These are phyloP conservation scores for Pyrenophora seminiperda DNA, from an alignment of 2,329 filamentous ascomycete species.

Conservation along the genomic window DNA sequence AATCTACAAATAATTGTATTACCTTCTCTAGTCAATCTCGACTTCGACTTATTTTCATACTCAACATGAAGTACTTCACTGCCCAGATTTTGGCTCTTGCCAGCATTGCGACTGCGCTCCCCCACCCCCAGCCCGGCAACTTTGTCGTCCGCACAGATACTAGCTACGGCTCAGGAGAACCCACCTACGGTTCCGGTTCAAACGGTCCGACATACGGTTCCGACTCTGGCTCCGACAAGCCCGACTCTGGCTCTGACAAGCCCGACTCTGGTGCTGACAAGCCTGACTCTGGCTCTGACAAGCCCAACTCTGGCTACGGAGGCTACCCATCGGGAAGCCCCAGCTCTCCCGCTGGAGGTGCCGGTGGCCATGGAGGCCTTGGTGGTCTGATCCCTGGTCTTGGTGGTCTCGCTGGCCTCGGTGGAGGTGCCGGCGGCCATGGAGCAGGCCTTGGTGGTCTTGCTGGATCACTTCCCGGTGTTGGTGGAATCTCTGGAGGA, in stretches of 20 bases:
- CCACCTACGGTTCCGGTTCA: not conserved
- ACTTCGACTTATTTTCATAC: not conserved
- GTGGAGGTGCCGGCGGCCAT: not conserved
- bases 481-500: not conserved
- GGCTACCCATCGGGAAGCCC: not conserved
- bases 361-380: not conserved
- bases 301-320: not conserved
- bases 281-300: not conserved
- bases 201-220: slow-evolving; percentile 7
- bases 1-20: not conserved
- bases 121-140: slow-evolving; percentile 4
- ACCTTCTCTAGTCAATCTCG: not conserved
- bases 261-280: not conserved
- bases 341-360: not conserved
- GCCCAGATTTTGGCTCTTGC: slow-evolving; percentile 9
- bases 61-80: slow-evolving; percentile 15
- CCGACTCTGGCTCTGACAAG: not conserved
- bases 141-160: not conserved
- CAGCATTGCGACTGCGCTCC: slow-evolving; percentile 10
- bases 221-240: not conserved
- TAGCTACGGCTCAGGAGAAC: not conserved
- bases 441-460: not conserved
- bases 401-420: not conserved
- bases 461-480: not conserved
- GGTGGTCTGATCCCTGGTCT: not conserved